These are phyloP conservation scores for Penicillium verrucosum DNA, from an alignment of 2,329 filamentous ascomycete genomes.

Conservation along the genomic window DNA sequence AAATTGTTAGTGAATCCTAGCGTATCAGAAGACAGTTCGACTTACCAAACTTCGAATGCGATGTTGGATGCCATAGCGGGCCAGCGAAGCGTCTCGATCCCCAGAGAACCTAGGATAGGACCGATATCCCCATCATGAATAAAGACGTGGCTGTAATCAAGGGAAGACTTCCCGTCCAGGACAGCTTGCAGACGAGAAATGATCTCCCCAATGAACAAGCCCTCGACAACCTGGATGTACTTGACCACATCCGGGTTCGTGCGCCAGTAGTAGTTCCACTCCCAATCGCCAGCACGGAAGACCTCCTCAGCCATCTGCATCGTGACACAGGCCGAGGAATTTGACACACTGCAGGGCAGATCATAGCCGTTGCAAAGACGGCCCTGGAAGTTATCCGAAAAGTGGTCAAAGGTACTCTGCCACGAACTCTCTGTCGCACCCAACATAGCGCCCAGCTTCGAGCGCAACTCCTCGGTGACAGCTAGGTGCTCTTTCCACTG, in stretches of 20 bases:
- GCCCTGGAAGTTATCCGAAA: constrained; percentile 42
- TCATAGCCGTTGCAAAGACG: constrained; percentile 41
- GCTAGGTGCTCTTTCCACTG: constrained; percentile 37
- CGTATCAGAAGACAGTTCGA: background rate
- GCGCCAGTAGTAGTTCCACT: constrained; percentile 44
- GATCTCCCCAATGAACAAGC: constrained; percentile 39
- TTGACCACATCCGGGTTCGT: constrained; percentile 31
- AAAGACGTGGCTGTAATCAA: constrained; percentile 37
- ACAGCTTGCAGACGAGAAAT: constrained; percentile 32
- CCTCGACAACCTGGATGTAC: constrained; percentile 39
- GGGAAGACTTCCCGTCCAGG: constrained; percentile 14
- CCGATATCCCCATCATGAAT: constrained; percentile 41
- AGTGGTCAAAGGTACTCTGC: constrained; percentile 39
- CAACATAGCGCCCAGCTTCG: constrained; percentile 31
- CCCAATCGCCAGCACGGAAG: constrained; percentile 43
- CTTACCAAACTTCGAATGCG: constrained; percentile 40
- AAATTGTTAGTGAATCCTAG: background rate
- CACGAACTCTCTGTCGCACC: constrained; percentile 30
- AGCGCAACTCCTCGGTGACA: constrained; percentile 32
- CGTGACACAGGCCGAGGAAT: constrained; percentile 33
- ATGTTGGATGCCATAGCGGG: constrained; percentile 41
- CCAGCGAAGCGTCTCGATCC: constrained; percentile 38
- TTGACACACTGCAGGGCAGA: constrained; percentile 31
- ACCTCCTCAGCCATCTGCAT: constrained; percentile 33
- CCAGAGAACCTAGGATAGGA: constrained; percentile 35